phyloP scores from a whole-genome alignment of 805 yeast species.

The Candida wancherniae region DNA sequence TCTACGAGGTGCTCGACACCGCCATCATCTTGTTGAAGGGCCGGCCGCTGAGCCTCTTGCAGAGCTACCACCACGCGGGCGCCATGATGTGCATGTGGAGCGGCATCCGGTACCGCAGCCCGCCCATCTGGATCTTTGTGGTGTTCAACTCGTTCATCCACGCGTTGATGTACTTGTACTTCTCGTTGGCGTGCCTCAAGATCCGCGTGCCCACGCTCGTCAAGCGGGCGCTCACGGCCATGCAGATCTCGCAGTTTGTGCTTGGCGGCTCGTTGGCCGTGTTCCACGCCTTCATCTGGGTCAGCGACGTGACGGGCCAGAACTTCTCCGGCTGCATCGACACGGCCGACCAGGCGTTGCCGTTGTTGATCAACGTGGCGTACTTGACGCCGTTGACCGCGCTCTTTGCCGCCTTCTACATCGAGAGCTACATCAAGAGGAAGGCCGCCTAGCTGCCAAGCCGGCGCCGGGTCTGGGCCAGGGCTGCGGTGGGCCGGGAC shows the following conservation, averaged over 20 bases:
- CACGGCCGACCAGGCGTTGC: constrained; percentile 57
- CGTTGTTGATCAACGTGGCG: constrained; percentile 55
- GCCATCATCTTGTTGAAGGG: constrained; percentile 64
- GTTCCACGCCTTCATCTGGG: constrained; percentile 56
- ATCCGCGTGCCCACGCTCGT: constrained; percentile 52
- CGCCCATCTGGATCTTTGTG: constrained; percentile 78
- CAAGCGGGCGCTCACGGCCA: constrained; percentile 57
- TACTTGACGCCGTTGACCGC: constrained; percentile 66
- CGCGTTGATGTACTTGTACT: constrained; percentile 69
- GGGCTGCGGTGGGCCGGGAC: no score
- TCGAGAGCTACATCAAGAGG: constrained; percentile 48
- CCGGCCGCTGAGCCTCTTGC: constrained; percentile 58
- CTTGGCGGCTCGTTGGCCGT: constrained; percentile 67
- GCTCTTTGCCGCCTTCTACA: constrained; percentile 59
- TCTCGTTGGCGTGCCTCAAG: constrained; percentile 54
- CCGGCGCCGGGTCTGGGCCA: background rate
- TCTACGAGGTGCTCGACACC: constrained; percentile 69
- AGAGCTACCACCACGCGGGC: constrained; percentile 74
- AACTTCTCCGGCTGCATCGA: constrained; percentile 44
- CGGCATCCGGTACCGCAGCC: constrained; percentile 62
- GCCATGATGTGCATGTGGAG: constrained; percentile 83
- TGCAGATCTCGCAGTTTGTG: constrained; percentile 67
- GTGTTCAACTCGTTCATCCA: constrained; percentile 78
- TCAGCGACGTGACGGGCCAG: constrained; percentile 45
- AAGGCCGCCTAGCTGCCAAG: constrained; percentile 8